phyloP scores from a whole-genome alignment of 2,329 filamentous ascomycete species.

The Paradendryphiella salina region DNA sequence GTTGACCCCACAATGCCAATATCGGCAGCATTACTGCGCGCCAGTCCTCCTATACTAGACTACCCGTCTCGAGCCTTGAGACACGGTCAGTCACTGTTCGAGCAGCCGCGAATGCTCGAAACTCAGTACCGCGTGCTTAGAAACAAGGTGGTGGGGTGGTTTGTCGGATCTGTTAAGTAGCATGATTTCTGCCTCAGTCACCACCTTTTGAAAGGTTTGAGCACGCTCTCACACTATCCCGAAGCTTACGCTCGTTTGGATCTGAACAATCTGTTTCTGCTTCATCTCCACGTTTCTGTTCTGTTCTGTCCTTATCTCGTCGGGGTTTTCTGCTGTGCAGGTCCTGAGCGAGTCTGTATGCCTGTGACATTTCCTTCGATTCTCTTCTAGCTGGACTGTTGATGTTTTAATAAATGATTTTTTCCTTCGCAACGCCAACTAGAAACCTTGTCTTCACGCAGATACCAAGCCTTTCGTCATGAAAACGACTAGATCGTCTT shows the following conservation, averaged over 20 bases:
- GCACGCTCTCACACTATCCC: conserved; percentile 24
- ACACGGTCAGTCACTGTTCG: conserved; percentile 24
- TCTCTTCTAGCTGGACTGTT: conserved; percentile 44
- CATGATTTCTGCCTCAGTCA: conserved; percentile 31
- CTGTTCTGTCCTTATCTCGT: conserved; percentile 30
- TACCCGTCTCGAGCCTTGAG: conserved; percentile 25
- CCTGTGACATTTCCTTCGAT: conserved; percentile 35
- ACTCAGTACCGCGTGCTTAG: conserved; percentile 29
- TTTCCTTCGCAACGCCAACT: conserved; percentile 2
- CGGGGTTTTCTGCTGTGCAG: conserved; percentile 42
- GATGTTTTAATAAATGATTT: conserved; percentile 39
- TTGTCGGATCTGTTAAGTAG: conserved; percentile 32
- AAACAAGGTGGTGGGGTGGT: conserved; percentile 37
- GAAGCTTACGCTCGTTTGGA: conserved; percentile 35
- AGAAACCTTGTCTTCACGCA: background rate
- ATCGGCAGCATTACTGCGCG: conserved; percentile 18
- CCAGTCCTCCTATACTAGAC: conserved; percentile 25
- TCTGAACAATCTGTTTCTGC: conserved; percentile 26
- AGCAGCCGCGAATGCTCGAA: conserved; percentile 37
- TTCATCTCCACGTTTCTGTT: conserved; percentile 17
- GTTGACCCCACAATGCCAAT: conserved; percentile 32
- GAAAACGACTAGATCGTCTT: conserved; percentile 34
- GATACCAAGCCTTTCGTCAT: conserved; percentile 22
- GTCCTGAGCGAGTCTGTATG: conserved; percentile 42
- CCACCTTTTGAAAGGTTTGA: conserved; percentile 39